Evolutionary conservation across 2,329 filamentous ascomycete species (phyloP), one percentile per base, ranked within the genome.

Genomic region (Alternaria infectoria): DNA sequence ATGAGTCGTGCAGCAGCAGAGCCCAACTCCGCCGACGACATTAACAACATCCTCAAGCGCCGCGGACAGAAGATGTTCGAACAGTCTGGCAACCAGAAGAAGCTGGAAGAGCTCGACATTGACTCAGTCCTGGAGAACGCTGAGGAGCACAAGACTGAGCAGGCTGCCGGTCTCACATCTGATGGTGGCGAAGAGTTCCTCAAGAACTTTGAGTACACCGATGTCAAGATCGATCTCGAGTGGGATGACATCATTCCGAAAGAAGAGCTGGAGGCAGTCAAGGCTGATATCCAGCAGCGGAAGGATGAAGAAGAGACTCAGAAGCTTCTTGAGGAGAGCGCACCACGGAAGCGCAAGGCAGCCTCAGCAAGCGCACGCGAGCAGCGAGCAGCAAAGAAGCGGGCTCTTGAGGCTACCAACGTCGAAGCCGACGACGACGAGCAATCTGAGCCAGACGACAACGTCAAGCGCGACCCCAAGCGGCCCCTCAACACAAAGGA

Each of bases 1-100:
- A 91, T 93, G 80, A 80, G 83, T 83, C 81, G 91, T 83, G 85
- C 89, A 86, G 71, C 70, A 25, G 90, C 91, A 58, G 94, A 97
- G 71, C 94, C 95, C 8, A 95, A 90, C 62, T 96, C 93, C 3
- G 93, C 93, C 1, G 95, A 97, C 69, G 96, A 97, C 75, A 98
- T 98, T 69, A 97, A 96, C 66, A 92, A 92, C 79, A 97, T 99
- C 62, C 87, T 99, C 75, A 98, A 98, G 83, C 93, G 95, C 81
- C 91, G 96, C 71, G 97, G 96, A n/a, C 96, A 97, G 77, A 97
- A 96, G 81, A 97, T 99, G 91, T 99, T 99, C 71, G 95, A 98
- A 81, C 95, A 97, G 79, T 96, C 92, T 11, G 93, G 93, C 62
- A 99, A 99, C 77, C 96, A 99, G 80, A 91, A 95, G 82, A 96